A percentile compares a stretch with the other conserved stretches of the same genome.
Conservation (phyloP, 2,329 filamentous ascomycete genomes). For the Epichloe hybrida region DNA sequence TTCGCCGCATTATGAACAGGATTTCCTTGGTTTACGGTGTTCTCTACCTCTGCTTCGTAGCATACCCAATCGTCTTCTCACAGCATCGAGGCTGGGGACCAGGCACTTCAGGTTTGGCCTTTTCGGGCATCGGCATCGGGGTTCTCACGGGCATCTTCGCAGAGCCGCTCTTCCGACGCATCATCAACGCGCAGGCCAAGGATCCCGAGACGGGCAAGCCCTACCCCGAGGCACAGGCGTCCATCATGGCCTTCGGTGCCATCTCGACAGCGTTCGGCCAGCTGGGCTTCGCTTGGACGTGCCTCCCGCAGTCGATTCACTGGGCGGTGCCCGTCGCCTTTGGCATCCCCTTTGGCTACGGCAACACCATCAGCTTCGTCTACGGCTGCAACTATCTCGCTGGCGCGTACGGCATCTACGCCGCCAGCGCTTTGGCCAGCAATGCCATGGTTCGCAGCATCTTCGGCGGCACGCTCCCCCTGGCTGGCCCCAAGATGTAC, state of each 20-base stretch:
- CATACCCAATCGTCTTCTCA: conserved; percentile 74
- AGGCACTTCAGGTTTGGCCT: conserved; percentile 62
- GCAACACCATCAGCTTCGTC: conserved; percentile 69
- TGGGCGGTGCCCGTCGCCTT: conserved; percentile 72
- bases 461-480: conserved; percentile 59
- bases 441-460: conserved; percentile 62
- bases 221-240: conserved; percentile 67
- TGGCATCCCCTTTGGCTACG: conserved; percentile 65
- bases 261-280: conserved; percentile 65
- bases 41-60: conserved; percentile 80
- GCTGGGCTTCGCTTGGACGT: conserved; percentile 82
- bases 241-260: conserved; percentile 65
- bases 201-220: conserved; percentile 64
- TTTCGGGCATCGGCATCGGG: conserved; percentile 55
- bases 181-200: conserved; percentile 64
- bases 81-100: conserved; percentile 63
- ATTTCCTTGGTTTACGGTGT: conserved; percentile 79
- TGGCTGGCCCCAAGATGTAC: conserved; percentile 66
- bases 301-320: conserved; percentile 60
- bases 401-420: conserved; percentile 66
- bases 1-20: conserved; percentile 22
- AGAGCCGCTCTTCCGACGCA: conserved; percentile 59
- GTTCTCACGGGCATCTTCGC: conserved; percentile 45
- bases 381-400: conserved; percentile 73
- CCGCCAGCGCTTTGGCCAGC: conserved; percentile 66